phyloP scores from a whole-genome alignment of 352 stramenopile species.

The Saprolegnia parasitica region DNA sequence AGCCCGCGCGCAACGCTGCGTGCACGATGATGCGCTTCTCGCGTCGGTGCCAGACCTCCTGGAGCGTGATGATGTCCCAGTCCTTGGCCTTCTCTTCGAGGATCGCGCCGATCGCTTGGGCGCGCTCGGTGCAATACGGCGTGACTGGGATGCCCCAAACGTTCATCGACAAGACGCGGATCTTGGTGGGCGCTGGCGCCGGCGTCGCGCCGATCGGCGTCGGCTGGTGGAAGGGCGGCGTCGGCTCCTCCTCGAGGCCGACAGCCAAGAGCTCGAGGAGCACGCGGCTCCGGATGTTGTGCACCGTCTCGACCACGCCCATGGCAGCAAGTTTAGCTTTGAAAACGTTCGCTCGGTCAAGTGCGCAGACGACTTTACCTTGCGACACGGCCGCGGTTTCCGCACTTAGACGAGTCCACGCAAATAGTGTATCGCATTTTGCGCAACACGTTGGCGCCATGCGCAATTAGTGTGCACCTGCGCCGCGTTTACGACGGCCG shows the following conservation, averaged over 20 bases:
- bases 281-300: slow-evolving; percentile 50
- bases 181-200: slow-evolving; percentile 27
- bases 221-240: slow-evolving; percentile 34
- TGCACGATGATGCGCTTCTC: slow-evolving; percentile 69
- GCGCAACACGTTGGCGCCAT: background rate
- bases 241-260: slow-evolving; percentile 46
- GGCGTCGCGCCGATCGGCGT: slow-evolving; percentile 35
- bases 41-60: slow-evolving; percentile 78
- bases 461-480: background rate
- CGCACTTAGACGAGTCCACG: background rate
- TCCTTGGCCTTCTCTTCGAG: slow-evolving; percentile 38
- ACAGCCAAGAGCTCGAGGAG: slow-evolving; percentile 54
- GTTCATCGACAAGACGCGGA: slow-evolving; percentile 71
- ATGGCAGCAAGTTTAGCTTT: slow-evolving; percentile 30
- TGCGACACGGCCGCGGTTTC: background rate
- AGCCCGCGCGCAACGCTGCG: slow-evolving; percentile 49
- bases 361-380: background rate
- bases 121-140: slow-evolving; percentile 62
- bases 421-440: background rate
- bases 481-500: background rate
- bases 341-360: background rate
- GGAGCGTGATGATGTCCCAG: slow-evolving; percentile 75
- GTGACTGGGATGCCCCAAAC: slow-evolving; percentile 69
- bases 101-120: slow-evolving; percentile 55
- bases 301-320: slow-evolving; percentile 36